Conservation (phyloP, 1,139 yeast species). For the Pneumocystis canis region DNA sequence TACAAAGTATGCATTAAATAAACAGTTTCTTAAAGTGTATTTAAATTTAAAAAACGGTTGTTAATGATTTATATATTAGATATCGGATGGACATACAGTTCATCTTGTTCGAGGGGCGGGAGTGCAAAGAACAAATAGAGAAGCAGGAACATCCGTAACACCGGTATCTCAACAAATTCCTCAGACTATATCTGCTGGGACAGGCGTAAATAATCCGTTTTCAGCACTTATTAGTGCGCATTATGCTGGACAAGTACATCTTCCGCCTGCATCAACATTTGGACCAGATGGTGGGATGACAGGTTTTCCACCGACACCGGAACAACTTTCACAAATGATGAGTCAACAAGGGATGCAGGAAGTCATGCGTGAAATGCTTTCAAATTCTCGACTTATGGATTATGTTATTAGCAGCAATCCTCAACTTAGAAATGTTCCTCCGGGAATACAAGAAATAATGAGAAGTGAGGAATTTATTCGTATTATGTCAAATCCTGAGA, state of each 20-base stretch:
- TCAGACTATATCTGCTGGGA: conserved; percentile 69
- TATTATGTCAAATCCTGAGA: conserved; percentile 40
- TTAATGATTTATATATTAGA: neutral
- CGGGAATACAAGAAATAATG: conserved; percentile 60
- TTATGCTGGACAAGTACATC: conserved; percentile 70
- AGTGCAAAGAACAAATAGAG: conserved; percentile 22
- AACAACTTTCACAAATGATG: conserved; percentile 46
- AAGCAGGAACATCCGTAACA: conserved; percentile 16
- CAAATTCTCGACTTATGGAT: conserved; percentile 75
- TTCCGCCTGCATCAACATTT: conserved; percentile 79
- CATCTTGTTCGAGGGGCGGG: conserved; percentile 61
- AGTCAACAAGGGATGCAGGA: conserved; percentile 28
- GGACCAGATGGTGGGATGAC: conserved; percentile 79
- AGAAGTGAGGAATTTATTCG: conserved; percentile 74
- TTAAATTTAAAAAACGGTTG: neutral
- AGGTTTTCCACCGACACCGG: conserved; percentile 25
- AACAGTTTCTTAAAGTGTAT: neutral
- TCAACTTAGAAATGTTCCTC: conserved; percentile 35
- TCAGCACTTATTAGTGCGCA: conserved; percentile 91
- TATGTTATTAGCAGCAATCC: conserved; percentile 57
- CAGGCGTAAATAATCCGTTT: conserved; percentile 75
- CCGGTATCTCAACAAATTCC: conserved; percentile 36
- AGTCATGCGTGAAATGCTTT: conserved; percentile 55
- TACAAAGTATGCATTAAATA: conserved; percentile 34
- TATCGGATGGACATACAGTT: conserved; percentile 54